Conservation (phyloP, 2,329 filamentous ascomycete genomes). For the Nigrospora oryzae region DNA sequence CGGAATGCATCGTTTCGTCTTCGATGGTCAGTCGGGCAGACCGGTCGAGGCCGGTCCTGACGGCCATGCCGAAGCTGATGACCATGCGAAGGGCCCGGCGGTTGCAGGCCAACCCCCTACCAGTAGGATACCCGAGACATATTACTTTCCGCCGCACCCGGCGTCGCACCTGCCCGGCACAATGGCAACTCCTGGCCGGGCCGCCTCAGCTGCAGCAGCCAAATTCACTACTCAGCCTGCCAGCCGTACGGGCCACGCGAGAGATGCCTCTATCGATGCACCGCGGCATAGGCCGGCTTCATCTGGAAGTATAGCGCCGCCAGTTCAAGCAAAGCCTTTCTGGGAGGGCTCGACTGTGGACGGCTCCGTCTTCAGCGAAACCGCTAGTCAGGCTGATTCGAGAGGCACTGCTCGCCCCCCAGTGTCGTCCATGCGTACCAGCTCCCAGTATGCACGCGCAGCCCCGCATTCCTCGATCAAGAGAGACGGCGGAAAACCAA, state of each 20-base stretch:
- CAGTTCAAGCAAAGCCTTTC: slow-evolving; percentile 12
- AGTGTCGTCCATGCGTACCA: background rate
- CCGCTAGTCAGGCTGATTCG: slow-evolving; percentile 20
- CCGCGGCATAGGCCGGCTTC: slow-evolving; percentile 14
- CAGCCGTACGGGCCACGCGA: slow-evolving; percentile 10
- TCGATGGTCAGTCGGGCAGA: slow-evolving; percentile 11
- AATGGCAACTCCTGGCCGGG: slow-evolving; percentile 17
- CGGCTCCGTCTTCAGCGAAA: slow-evolving; percentile 22
- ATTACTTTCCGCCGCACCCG: slow-evolving; percentile 12
- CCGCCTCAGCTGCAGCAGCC: slow-evolving; percentile 11
- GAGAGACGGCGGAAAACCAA: slow-evolving; percentile 8
- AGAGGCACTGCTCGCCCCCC: slow-evolving; percentile 11
- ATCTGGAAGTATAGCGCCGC: slow-evolving; percentile 7
- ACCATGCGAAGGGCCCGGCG: slow-evolving; percentile 13
- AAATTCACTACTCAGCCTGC: slow-evolving; percentile 7
- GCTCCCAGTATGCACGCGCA: too few relatives aligned
- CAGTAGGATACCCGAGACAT: slow-evolving; percentile 7
- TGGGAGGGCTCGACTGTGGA: slow-evolving; percentile 24
- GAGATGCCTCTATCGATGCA: slow-evolving; percentile 14
- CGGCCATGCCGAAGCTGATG: slow-evolving; percentile 12
- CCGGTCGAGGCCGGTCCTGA: slow-evolving; percentile 11
- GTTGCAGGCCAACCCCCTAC: slow-evolving; percentile 6
- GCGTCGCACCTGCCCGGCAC: slow-evolving; percentile 16
- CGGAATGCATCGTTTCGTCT: too few relatives aligned
- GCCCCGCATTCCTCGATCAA: slow-evolving; percentile 14